Base-by-base conservation (phyloP, 192 early-diverging fungal genomes). In the Cladochytrium replicatum region DNA sequence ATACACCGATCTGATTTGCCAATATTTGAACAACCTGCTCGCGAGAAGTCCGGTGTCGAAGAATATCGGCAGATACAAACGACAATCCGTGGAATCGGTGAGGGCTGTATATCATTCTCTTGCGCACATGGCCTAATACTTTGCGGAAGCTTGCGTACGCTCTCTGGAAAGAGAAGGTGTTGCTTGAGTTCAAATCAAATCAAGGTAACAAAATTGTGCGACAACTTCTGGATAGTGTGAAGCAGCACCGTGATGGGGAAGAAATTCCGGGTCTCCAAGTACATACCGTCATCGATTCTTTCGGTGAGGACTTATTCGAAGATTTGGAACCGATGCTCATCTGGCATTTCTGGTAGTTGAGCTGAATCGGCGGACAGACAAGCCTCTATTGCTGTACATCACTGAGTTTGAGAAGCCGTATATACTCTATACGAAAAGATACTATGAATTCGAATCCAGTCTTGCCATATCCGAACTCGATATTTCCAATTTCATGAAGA, bases 331-430 rank as follows among this genome's bases (percentile, higher is more conserved):
- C n/a, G n/a, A n/a, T n/a, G n/a, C n/a, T n/a, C n/a, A n/a, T n/a
- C n/a, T n/a, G n/a, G n/a, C n/a, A n/a, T n/a, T 30, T 26, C 24
- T n/a, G 7, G 23, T 50, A 80, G 82, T 85, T 22, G 60, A 75
- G 23, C 46, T 85, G 9, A 80, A 81, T 52, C 62, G 63, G 25
- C 75, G 75, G 45, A 75, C 71, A 2, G 78, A 82, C 19, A 69
- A 84, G 26, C 77, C 74, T 9, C 58, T 83, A n/a, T 69, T 74
- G 32, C 52, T 86, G 21, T 91, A 91, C 49, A 71, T 84, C 19
- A 81, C 87, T 41, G 79, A 84, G 48, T 91, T 86, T 60, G 88
- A 91, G 61, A 59, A 59, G 32, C 71, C 76, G 3, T 88, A 85
- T 46, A 50, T 91, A 26, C 65, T 70, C 2, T 63, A 78, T 25